Percentiles rank a stretch among this genome's conserved stretches.
These are phyloP conservation scores for Pyrenula massariospora DNA, from an alignment of 495 filamentous ascomycete species.

Conservation along the genomic window DNA sequence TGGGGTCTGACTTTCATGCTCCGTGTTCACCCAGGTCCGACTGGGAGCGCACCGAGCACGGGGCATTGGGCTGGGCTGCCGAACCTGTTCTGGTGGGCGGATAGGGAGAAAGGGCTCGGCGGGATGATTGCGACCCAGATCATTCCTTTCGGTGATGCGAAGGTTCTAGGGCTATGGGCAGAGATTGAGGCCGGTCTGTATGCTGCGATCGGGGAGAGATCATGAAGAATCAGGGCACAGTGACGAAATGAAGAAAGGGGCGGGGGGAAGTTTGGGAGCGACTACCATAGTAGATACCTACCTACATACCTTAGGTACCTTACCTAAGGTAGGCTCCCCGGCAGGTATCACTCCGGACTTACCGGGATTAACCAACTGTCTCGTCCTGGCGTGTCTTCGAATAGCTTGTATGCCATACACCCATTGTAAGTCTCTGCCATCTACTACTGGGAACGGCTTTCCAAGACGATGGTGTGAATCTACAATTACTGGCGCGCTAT, in stretches of 20 bases:
- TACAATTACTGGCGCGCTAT: constrained; percentile 24
- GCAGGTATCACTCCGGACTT: too few species aligned
- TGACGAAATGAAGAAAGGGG: too few species aligned
- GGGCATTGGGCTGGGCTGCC: constrained; percentile 47
- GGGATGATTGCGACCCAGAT: constrained; percentile 47
- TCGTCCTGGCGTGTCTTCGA: too few species aligned
- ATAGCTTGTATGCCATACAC: too few species aligned
- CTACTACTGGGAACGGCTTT: too few species aligned
- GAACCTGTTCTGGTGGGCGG: constrained; percentile 52
- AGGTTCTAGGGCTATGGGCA: constrained; percentile 26
- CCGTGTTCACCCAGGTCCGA: constrained; percentile 17
- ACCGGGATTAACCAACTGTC: too few species aligned
- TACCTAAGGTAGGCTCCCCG: too few species aligned
- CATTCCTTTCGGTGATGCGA: constrained; percentile 37
- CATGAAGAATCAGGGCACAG: too few species aligned
- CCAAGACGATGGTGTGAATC: not conserved
- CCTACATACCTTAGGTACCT: too few species aligned
- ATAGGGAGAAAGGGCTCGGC: constrained; percentile 44
- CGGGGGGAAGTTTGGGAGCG: too few species aligned
- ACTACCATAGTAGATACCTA: too few species aligned
- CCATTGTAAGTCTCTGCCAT: too few species aligned
- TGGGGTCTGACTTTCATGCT: constrained; percentile 51
- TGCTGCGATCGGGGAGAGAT: not conserved
- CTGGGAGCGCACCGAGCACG: constrained; percentile 35
- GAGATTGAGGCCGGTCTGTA: constrained; percentile 25